Conservation (phyloP, 495 filamentous ascomycete genomes). For the Xylaria bambusicola region DNA sequence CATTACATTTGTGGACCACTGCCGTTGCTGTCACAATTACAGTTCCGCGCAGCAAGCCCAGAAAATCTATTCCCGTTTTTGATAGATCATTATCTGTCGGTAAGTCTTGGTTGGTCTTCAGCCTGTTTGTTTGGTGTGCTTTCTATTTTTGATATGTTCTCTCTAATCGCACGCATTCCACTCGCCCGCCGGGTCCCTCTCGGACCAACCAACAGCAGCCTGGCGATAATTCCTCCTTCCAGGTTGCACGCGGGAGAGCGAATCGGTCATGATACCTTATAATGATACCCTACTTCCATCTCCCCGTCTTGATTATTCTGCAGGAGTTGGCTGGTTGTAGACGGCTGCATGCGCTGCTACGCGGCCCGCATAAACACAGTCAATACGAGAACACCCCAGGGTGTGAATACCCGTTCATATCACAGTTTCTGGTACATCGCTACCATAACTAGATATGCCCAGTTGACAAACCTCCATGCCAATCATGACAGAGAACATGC, state of each 20-base stretch:
- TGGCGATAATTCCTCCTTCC: not conserved
- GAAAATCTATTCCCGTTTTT: slow-evolving; percentile 17
- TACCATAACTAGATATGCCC: slow-evolving; percentile 1
- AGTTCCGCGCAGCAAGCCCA: slow-evolving; percentile 15
- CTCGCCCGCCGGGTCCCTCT: slow-evolving; percentile 9
- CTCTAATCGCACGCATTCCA: not conserved
- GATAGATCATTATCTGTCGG: slow-evolving; percentile 24
- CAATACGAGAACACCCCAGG: slow-evolving; percentile 10
- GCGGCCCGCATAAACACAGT: slow-evolving; percentile 18
- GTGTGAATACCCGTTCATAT: not conserved
- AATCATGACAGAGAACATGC: not conserved
- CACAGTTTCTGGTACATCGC: not conserved
- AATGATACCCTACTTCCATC: not conserved
- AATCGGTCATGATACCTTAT: not conserved
- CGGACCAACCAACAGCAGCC: not conserved
- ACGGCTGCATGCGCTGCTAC: slow-evolving; percentile 19
- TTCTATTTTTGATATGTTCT: slow-evolving; percentile 21
- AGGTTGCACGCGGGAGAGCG: not conserved
- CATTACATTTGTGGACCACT: slow-evolving; percentile 21
- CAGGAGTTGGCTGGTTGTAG: slow-evolving; percentile 5
- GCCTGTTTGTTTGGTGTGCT: slow-evolving; percentile 31
- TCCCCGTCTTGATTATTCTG: slow-evolving; percentile 9
- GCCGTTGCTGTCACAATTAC: not conserved
- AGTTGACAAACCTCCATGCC: slow-evolving; percentile 12
- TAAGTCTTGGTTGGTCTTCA: slow-evolving; percentile 32